Percentiles rank a stretch among this genome's conserved stretches.
phyloP scores from a whole-genome alignment of 768 basidiomycete genomes.

The Mycena pura region DNA sequence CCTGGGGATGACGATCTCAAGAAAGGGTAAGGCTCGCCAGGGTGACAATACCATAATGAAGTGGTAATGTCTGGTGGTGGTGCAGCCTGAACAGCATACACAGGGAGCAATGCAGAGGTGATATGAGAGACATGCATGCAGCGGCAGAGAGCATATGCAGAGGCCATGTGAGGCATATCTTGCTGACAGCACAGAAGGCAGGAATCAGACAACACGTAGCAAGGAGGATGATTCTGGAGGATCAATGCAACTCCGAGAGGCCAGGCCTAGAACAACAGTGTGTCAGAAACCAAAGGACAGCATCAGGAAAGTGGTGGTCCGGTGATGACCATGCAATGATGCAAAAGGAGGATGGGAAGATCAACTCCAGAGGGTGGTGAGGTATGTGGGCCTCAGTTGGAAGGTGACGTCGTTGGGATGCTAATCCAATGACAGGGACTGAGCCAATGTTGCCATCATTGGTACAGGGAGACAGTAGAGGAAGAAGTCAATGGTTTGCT shows the following conservation, averaged over 20 bases:
- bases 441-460: slow-evolving; percentile 7
- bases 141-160: slow-evolving; percentile 8
- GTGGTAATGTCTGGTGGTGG: neutral
- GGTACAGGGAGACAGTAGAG: slow-evolving; percentile 1
- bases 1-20: no score
- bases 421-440: slow-evolving; percentile 5
- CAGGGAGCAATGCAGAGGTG: slow-evolving; percentile 11
- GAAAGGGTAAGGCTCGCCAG: no score
- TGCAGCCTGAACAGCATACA: slow-evolving; percentile 3
- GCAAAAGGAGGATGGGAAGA: neutral
- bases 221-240: slow-evolving; percentile 15
- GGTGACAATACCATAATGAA: slow-evolving; percentile 8
- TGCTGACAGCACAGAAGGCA: neutral
- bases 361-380: no score
- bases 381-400: no score
- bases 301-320: neutral
- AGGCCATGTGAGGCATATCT: slow-evolving; percentile 12
- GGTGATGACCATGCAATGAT: neutral
- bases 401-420: slow-evolving; percentile 7
- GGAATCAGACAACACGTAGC: slow-evolving; percentile 13
- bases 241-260: slow-evolving; percentile 12
- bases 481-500: slow-evolving; percentile 9
- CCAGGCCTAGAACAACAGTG: slow-evolving; percentile 6
- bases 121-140: slow-evolving; percentile 5
- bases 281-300: neutral